Evolutionary conservation across 1,284 basidiomycete species (phyloP).

Genomic region (Crepidotus sp.): DNA sequence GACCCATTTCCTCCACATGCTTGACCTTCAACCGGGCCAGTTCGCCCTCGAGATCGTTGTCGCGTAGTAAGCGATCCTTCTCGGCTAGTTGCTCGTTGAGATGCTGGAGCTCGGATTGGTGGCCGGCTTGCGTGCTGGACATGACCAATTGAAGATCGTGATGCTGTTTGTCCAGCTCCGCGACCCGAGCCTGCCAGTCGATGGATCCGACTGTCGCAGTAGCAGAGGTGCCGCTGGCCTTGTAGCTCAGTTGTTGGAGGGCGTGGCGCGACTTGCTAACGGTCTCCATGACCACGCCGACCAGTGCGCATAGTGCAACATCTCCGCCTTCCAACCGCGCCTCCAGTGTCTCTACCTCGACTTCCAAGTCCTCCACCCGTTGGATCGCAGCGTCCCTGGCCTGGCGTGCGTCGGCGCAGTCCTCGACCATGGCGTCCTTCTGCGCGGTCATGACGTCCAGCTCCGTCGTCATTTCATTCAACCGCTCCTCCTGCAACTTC

Average conservation of each 20-base stretch:
- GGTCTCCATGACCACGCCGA: slow-evolving; percentile 28
- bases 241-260: not conserved
- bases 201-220: slow-evolving; percentile 3
- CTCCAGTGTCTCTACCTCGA: slow-evolving; percentile 37
- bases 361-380: slow-evolving; percentile 48
- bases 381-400: slow-evolving; percentile 53
- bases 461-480: slow-evolving; percentile 57
- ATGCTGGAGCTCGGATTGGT: slow-evolving; percentile 7
- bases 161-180: slow-evolving; percentile 27
- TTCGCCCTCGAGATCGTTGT: slow-evolving; percentile 23
- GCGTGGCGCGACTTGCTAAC: slow-evolving; percentile 6
- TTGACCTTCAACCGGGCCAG: slow-evolving; percentile 29
- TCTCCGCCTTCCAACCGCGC: slow-evolving; percentile 26
- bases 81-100: slow-evolving; percentile 11
- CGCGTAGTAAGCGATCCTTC: slow-evolving; percentile 15
- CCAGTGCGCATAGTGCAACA: slow-evolving; percentile 25
- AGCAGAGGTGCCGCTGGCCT: not conserved
- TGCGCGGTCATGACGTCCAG: slow-evolving; percentile 54
- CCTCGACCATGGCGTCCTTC: slow-evolving; percentile 72
- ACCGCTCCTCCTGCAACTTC: slow-evolving; percentile 60
- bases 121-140: slow-evolving; percentile 9
- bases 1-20: slow-evolving; percentile 32
- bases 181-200: slow-evolving; percentile 20
- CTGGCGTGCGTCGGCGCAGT: slow-evolving; percentile 64
- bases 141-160: slow-evolving; percentile 20